Evolutionary conservation across 768 basidiomycete genomes (phyloP).

Genomic region (Podaxis mareebaensis): DNA sequence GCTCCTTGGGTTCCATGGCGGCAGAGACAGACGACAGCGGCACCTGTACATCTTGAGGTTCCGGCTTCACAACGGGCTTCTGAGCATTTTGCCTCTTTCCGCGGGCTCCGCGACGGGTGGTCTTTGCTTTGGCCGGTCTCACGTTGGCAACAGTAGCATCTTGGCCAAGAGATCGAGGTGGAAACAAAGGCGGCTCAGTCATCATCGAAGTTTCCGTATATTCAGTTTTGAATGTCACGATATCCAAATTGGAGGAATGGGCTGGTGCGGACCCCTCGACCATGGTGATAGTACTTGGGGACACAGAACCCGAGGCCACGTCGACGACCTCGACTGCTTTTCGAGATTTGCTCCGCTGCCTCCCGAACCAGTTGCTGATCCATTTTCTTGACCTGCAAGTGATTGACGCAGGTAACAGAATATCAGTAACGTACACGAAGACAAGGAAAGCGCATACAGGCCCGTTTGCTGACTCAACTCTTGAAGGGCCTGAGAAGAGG

Average conservation of each 20-base stretch:
- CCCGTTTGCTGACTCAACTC: constrained; percentile 30
- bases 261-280: background rate
- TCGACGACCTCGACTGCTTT: constrained; percentile 20
- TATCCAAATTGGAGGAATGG: background rate
- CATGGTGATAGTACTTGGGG: constrained; percentile 12
- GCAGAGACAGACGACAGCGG: background rate
- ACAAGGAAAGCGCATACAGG: constrained; percentile 30
- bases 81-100: background rate
- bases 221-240: constrained; percentile 4
- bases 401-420: background rate
- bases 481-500: constrained; percentile 24
- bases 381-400: constrained; percentile 30
- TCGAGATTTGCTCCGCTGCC: constrained; percentile 29
- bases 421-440: background rate
- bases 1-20: background rate
- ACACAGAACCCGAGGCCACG: constrained; percentile 18
- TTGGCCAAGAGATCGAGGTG: background rate
- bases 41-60: constrained; percentile 1
- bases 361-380: constrained; percentile 36
- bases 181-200: background rate
- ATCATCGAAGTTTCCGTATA: background rate
- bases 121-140: background rate
- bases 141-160: background rate
- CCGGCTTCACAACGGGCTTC: background rate
- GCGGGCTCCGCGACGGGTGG: background rate